These are phyloP conservation scores for Tolypocladium paradoxum DNA, from an alignment of 2,329 filamentous ascomycete species.

Conservation along the genomic window DNA sequence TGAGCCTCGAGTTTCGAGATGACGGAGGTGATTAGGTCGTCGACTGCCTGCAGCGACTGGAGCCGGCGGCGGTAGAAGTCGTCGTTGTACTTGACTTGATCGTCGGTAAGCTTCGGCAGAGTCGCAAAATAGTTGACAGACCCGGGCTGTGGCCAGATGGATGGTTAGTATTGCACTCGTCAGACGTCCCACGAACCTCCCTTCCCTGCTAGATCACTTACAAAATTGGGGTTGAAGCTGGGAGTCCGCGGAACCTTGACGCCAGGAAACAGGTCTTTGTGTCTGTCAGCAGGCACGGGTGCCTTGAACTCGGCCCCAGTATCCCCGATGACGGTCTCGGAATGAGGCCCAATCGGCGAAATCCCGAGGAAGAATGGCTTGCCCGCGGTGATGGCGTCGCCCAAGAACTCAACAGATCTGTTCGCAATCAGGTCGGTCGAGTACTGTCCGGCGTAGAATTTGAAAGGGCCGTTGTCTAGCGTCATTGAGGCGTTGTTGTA, in stretches of 20 bases:
- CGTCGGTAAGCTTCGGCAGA: conserved; percentile 28
- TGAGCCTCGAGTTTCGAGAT: conserved; percentile 29
- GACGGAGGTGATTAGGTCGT: conserved; percentile 41
- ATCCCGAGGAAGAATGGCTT: conserved; percentile 58
- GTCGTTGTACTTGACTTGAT: conserved; percentile 35
- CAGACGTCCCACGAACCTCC: background rate
- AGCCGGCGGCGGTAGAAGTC: conserved; percentile 40
- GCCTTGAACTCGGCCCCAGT: conserved; percentile 23
- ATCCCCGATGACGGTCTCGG: conserved; percentile 24
- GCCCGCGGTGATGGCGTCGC: conserved; percentile 41
- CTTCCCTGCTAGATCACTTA: conserved; percentile 10
- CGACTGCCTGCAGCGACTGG: conserved; percentile 40
- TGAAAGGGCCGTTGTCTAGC: conserved; percentile 11
- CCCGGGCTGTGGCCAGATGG: conserved; percentile 13
- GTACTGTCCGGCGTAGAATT: conserved; percentile 21
- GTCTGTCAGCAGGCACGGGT: conserved; percentile 48
- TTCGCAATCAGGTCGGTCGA: conserved; percentile 46
- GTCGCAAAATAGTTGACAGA: conserved; percentile 35
- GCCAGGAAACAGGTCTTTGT: conserved; percentile 50
- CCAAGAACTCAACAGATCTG: conserved; percentile 49
- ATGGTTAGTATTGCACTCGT: background rate
- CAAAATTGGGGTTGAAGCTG: conserved; percentile 55
- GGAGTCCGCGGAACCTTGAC: conserved; percentile 48
- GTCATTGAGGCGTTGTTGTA: conserved; percentile 37
- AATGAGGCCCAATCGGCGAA: conserved; percentile 57